Percentiles rank a stretch among this genome's conserved stretches.
Evolutionary conservation across 139 green algal genomes (phyloP).

Genomic region (Picochlorum sp.): DNA sequence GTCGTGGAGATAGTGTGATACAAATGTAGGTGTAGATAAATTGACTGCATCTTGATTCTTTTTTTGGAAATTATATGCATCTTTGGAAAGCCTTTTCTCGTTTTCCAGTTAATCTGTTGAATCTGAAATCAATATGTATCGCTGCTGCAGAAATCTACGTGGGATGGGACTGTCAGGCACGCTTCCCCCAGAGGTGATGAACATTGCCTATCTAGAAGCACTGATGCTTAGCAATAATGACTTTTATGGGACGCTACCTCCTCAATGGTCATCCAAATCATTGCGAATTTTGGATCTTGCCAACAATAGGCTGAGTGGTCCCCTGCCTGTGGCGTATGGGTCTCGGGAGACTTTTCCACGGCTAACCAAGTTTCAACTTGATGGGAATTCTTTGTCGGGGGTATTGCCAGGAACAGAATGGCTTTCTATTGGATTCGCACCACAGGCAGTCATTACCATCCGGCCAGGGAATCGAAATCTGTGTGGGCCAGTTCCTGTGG

Average conservation of each 20-base stretch:
- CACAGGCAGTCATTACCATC: neutral
- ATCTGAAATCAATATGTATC: too few relatives aligned
- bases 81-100: too few relatives aligned
- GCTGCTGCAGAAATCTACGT: too few relatives aligned
- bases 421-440: neutral
- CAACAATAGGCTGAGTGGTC: constrained; percentile 3
- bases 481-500: constrained; percentile 1
- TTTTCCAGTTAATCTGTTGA: too few relatives aligned
- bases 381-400: constrained; percentile 2
- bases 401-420: neutral
- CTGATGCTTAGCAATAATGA: constrained; percentile 7
- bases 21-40: neutral
- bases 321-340: constrained; percentile 7
- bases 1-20: neutral
- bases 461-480: constrained; percentile 1
- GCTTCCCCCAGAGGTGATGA: neutral
- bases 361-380: constrained; percentile 4
- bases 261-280: constrained; percentile 2
- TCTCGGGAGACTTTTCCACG: neutral
- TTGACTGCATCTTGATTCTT: too few relatives aligned
- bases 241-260: constrained; percentile 8
- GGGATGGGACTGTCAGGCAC: neutral
- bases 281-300: constrained; percentile 6
- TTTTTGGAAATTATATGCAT: too few relatives aligned
- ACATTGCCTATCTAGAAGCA: neutral